Conservation (phyloP, 331 rosid species). For the Quercus lobata region DNA sequence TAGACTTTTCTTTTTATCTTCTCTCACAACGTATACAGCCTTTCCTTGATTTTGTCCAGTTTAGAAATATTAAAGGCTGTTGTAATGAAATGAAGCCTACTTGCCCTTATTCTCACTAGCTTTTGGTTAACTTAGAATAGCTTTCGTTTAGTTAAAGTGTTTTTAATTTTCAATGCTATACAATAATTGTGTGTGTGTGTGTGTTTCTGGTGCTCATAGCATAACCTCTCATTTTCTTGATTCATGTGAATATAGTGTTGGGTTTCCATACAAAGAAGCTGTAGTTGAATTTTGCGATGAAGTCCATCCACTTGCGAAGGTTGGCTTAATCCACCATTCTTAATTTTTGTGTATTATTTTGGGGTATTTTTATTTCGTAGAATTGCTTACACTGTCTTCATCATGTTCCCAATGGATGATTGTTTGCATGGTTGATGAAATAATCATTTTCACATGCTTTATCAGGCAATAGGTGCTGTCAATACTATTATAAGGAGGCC, state of each 20-base stretch:
- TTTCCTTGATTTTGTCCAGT: not conserved
- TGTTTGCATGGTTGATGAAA: not conserved
- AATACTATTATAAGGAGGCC: slow-evolving; percentile 45
- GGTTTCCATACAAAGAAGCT: slow-evolving; percentile 46
- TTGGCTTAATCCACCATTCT: not conserved
- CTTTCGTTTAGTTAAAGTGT: not conserved
- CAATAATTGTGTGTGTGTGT: not conserved
- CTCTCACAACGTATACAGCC: not conserved
- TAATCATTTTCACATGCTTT: not conserved
- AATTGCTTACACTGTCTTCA: not conserved
- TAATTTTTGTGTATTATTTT: not conserved
- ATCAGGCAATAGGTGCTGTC: slow-evolving; percentile 42
- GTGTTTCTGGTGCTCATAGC: not conserved
- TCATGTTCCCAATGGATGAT: not conserved
- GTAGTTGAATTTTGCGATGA: slow-evolving; percentile 33
- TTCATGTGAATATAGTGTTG: slow-evolving; percentile 28
- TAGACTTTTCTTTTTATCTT: not conserved
- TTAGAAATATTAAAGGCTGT: not conserved
- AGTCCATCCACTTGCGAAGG: slow-evolving; percentile 46
- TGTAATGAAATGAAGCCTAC: not conserved
- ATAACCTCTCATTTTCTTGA: not conserved
- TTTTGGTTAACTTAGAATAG: not conserved
- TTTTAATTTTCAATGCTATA: not conserved
- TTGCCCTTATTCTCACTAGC: not conserved
- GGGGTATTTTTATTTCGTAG: not conserved